Evolutionary conservation across 2,329 filamentous ascomycete species (phyloP).

Genomic region (Westerdykella sp.): DNA sequence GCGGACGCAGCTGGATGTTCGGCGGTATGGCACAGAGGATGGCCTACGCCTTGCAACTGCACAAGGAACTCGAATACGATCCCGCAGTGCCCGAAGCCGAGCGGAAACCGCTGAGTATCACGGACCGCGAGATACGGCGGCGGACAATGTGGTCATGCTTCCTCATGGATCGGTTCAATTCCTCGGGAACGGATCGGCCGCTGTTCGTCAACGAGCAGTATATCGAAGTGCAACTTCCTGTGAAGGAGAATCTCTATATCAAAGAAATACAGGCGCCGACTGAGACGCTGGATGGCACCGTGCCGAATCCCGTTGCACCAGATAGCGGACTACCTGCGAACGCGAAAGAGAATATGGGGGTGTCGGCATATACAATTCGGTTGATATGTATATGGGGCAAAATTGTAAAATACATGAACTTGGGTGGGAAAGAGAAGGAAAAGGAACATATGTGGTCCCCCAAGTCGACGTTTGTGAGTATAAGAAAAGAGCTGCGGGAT

Average conservation of each 20-base stretch:
- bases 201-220: constrained; percentile 87
- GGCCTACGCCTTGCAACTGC: constrained; percentile 91
- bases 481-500: constrained; percentile 65
- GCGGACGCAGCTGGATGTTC: constrained; percentile 90
- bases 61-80: constrained; percentile 83
- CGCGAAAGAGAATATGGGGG: constrained; percentile 81
- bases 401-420: constrained; percentile 82
- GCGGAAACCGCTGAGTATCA: constrained; percentile 68
- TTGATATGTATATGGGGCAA: constrained; percentile 83
- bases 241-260: constrained; percentile 84
- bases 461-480: constrained; percentile 66
- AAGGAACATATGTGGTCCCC: constrained; percentile 71
- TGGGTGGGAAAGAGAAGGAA: constrained; percentile 79
- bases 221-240: constrained; percentile 80
- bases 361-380: constrained; percentile 82
- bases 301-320: constrained; percentile 56
- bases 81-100: constrained; percentile 58
- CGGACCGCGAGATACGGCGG: constrained; percentile 85
- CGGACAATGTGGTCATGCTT: constrained; percentile 98
- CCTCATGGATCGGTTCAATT: constrained; percentile 95
- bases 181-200: constrained; percentile 85
- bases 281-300: constrained; percentile 69
- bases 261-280: constrained; percentile 86
- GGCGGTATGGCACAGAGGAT: constrained; percentile 93
- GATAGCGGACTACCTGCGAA: constrained; percentile 61